Percentiles rank a stretch among this genome's conserved stretches.
phyloP scores from a whole-genome alignment of 1,284 basidiomycete genomes.

The Marasmius sp. region DNA sequence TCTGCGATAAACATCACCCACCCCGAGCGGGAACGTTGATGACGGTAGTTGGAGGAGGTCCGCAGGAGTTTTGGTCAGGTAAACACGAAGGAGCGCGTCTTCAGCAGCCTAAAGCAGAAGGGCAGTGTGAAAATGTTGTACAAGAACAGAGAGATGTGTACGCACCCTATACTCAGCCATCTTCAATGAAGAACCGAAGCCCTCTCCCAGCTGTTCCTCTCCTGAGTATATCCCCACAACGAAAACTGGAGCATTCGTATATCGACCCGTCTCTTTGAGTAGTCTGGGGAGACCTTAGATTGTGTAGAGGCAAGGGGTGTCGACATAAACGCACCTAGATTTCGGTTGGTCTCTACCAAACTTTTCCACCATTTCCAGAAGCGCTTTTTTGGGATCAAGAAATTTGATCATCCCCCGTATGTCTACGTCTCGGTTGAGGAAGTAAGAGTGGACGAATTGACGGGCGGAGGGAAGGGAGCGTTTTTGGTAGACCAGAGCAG shows the following conservation, averaged over 20 bases:
- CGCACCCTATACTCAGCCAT: conserved; percentile 95
- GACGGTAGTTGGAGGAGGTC: conserved; percentile 68
- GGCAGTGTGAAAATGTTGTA: not conserved
- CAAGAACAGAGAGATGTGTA: conserved; percentile 8
- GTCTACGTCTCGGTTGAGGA: conserved; percentile 83
- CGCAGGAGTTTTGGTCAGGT: conserved; percentile 73
- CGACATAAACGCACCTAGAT: conserved; percentile 54
- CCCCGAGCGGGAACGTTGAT: conserved; percentile 57
- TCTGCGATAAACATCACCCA: conserved; percentile 47
- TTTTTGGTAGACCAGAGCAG: conserved; percentile 77
- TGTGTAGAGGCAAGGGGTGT: not conserved
- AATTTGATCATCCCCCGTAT: conserved; percentile 87
- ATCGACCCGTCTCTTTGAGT: conserved; percentile 89
- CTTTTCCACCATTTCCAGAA: conserved; percentile 76
- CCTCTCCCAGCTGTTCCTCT: conserved; percentile 89
- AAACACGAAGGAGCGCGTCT: conserved; percentile 79
- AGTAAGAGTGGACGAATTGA: conserved; percentile 83
- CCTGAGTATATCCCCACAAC: conserved; percentile 94
- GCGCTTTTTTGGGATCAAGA: conserved; percentile 78
- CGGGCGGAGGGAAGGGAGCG: conserved; percentile 79
- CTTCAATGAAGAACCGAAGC: conserved; percentile 87
- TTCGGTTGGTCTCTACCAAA: conserved; percentile 74
- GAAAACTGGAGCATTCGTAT: conserved; percentile 87
- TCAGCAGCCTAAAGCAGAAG: conserved; percentile 68
- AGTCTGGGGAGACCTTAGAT: conserved; percentile 47